Evolutionary conservation across 345 rosid species (phyloP).

Genomic region (Erodium maritimum): DNA sequence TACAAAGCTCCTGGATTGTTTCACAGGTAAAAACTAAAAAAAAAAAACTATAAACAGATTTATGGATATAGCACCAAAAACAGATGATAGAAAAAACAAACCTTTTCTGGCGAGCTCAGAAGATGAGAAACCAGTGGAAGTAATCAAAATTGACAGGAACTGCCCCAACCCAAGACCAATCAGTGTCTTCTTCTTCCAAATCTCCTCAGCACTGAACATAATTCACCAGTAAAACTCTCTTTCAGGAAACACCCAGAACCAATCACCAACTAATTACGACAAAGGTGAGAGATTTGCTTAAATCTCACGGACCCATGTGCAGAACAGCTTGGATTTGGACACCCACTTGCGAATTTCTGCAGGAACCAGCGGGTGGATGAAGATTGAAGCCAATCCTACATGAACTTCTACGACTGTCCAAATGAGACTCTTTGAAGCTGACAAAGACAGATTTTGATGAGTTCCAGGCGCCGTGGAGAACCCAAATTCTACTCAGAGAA

Average conservation of each 20-base stretch:
- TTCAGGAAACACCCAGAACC: not conserved
- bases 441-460: not conserved
- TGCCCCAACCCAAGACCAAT: conserved; percentile 36
- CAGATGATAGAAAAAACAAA: not conserved
- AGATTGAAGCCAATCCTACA: not conserved
- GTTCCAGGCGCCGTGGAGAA: not conserved
- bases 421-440: not conserved
- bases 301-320: not conserved
- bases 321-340: not conserved
- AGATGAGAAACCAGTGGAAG: conserved; percentile 34
- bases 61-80: not conserved
- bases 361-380: not conserved
- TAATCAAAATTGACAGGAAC: conserved; percentile 34
- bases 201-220: conserved; percentile 16
- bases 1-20: no score
- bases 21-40: not conserved
- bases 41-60: not conserved
- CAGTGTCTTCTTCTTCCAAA: conserved; percentile 30
- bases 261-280: no score
- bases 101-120: conserved; percentile 32
- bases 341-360: not conserved
- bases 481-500: not conserved
- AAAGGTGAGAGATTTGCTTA: not conserved
- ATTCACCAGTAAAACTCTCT: not conserved
- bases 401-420: not conserved